Evolutionary conservation across 495 filamentous ascomycete species (phyloP).

Genomic region (Trichoderma gamsii): DNA sequence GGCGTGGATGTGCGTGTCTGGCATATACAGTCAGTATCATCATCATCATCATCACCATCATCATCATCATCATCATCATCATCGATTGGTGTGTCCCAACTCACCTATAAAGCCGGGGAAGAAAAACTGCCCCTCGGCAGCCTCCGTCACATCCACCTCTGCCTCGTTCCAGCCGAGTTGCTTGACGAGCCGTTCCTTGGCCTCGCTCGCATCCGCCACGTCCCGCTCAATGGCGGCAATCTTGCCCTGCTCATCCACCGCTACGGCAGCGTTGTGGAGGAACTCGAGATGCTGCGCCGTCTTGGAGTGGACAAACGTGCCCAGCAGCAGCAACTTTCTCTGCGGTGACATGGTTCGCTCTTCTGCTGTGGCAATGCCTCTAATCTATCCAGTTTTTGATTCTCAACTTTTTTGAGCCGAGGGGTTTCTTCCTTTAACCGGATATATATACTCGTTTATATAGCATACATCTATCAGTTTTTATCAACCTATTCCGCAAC

Average conservation of each 20-base stretch:
- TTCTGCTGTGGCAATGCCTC: conserved; percentile 16
- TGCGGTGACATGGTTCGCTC: conserved; percentile 17
- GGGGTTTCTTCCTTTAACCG: too few relatives aligned
- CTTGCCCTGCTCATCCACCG: conserved; percentile 57
- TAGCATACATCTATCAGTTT: not conserved
- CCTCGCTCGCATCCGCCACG: conserved; percentile 55
- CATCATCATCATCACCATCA: not conserved
- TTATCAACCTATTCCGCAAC: not conserved
- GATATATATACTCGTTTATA: not conserved
- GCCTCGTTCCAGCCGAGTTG: conserved; percentile 32
- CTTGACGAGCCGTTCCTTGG: conserved; percentile 35
- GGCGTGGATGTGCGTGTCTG: conserved; percentile 92
- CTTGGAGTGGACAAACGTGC: conserved; percentile 55
- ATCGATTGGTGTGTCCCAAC: conserved; percentile 12
- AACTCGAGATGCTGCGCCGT: conserved; percentile 49
- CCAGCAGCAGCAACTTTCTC: conserved; percentile 30
- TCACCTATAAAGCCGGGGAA: conserved; percentile 90
- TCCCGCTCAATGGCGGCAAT: conserved; percentile 53
- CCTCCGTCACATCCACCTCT: conserved; percentile 35
- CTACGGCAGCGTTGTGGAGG: conserved; percentile 55
- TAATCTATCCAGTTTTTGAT: not conserved
- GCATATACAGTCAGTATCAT: conserved; percentile 15
- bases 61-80: not conserved
- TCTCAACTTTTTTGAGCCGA: too few relatives aligned
- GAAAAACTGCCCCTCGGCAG: conserved; percentile 60